Base-by-base conservation (phyloP, 768 basidiomycete genomes). In the Gymnopilus junonius region DNA sequence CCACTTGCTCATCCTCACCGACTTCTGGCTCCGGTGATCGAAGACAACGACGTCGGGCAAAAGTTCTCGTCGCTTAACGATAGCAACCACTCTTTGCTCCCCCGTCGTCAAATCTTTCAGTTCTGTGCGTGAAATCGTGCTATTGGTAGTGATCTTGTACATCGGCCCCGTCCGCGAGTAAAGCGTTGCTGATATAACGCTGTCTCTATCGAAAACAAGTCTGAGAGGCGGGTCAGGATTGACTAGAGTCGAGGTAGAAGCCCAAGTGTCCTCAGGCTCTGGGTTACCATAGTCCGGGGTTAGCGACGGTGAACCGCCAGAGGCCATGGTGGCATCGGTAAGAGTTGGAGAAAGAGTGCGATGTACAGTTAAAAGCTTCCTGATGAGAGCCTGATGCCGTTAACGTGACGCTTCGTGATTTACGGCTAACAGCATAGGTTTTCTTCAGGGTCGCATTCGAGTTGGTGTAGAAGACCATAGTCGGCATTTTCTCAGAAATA, bases 11-110 rank as follows among this genome's bases (percentile, higher is more conserved):
- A 67, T 37, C 57, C 59, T 62, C 42, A 71, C 37, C 4, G 66
- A 25, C 39, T 62, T 59, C 17, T 32, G 59, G 12, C 48, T 58
- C n/a, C 68, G 62, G 54, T 71, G 67, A n/a, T 59, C 55, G 40
- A 70, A 63, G 2, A 65, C 55, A 15, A 68, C 69, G 7, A 67
- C 56, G 40, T 68, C 64, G 6, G 69, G 67, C 17, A 68, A 59
- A 25, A 70, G 37, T 10, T 70, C 65, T 23, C 69, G 67, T n/a
- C 67, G 37, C 57, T 68, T 68, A 2, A 67, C 29, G 10, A 58
- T 59, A 15, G 69, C 67, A 12, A 67, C 67, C 20, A 70, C 45
- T 8, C 37, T 50, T 39, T 62, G 58, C 34, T 63, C 55, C 0
- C 23, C 23, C 3, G 48, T 51, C 31, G 48, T 42, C 59, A 69